These are phyloP conservation scores for Linnemannia elongata DNA, from an alignment of 192 early-diverging fungal species.

Conservation along the genomic window DNA sequence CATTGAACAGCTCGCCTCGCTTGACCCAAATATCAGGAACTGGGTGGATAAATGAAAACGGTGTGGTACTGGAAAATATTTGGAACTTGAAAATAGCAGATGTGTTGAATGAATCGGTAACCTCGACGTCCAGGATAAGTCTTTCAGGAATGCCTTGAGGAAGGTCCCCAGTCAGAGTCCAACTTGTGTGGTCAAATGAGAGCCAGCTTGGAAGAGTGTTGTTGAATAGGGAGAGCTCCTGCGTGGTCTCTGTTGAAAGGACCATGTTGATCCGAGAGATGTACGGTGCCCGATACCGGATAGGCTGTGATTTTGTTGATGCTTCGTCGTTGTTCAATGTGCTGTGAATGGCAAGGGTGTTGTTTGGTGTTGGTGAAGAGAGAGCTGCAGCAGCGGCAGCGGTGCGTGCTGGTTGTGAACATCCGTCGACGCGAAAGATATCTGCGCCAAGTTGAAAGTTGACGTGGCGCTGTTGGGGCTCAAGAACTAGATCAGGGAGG, in stretches of 20 bases:
- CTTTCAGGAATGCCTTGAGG: neutral
- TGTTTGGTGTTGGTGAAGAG: neutral
- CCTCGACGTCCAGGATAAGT: neutral
- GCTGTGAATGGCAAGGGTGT: neutral
- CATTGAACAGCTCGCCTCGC: neutral
- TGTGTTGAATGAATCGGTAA: conserved; percentile 1
- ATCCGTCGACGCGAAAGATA: conserved; percentile 17
- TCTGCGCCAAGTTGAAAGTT: neutral
- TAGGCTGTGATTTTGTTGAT: neutral
- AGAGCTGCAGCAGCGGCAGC: neutral
- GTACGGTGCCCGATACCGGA: neutral
- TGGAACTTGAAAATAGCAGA: neutral
- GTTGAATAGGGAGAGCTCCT: neutral
- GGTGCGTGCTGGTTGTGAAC: neutral
- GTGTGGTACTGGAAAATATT: neutral
- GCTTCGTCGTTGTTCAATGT: neutral
- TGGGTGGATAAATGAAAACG: neutral
- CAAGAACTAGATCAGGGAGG: conserved; percentile 14
- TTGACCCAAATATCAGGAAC: conserved; percentile 10
- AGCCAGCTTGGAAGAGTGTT: conserved; percentile 19
- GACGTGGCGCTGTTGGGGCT: neutral
- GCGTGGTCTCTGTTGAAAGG: conserved; percentile 7
- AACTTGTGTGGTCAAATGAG: neutral
- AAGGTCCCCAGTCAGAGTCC: neutral
- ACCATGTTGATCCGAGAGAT: neutral